Evolutionary conservation across 257 asterid species (phyloP), one percentile per base, ranked within the genome.

Genomic region (Cynanchum wilfordii): DNA sequence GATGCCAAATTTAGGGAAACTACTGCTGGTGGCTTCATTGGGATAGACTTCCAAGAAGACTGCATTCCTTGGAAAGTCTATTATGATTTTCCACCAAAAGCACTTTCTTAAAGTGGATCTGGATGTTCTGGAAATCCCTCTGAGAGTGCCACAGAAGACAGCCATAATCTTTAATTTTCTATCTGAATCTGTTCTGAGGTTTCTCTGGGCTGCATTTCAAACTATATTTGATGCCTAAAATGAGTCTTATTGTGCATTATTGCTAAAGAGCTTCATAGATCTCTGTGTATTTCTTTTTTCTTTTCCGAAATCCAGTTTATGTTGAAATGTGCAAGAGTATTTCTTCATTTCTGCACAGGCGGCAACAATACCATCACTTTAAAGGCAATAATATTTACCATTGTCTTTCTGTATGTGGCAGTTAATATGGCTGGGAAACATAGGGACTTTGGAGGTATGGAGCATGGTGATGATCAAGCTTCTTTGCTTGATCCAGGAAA

Each of bases 401-500:
- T 73, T 73, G 70, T 76, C 73, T 78, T 36, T 67, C 73, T 55
- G 68, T 71, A 56, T 75, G 51, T 82, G 77, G 72, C 75, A 95
- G 99, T 88, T 72, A 90, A 90, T 79, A 77, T 84, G 86, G 79
- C 69, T 33, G 97, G 96, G 72, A 89, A 81, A 78, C 88, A 70
- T 67, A 85, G 92, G 78, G 97, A 92, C 76, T 95, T 95, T 82
- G 98, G 98, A 74, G 99, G 98, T 79, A 69, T 87, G 85, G 98
- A 90, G 74, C 79, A 73, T 66, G 97, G 85, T 51, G 99, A 92
- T 84, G 99, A 95, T 82, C 91, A 86, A 80, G 98, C 98, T 75
- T 84, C 87, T 72, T 83, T 95, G 74, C 90, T 95, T 75, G 89
- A 92, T 73, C 90, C 96, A 40, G 92, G 87, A 42, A 89, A 80